Percentiles rank a stretch among this genome's conserved stretches.
These are phyloP conservation scores for Xylaria palmicola DNA, from an alignment of 495 filamentous ascomycete species.

Conservation along the genomic window DNA sequence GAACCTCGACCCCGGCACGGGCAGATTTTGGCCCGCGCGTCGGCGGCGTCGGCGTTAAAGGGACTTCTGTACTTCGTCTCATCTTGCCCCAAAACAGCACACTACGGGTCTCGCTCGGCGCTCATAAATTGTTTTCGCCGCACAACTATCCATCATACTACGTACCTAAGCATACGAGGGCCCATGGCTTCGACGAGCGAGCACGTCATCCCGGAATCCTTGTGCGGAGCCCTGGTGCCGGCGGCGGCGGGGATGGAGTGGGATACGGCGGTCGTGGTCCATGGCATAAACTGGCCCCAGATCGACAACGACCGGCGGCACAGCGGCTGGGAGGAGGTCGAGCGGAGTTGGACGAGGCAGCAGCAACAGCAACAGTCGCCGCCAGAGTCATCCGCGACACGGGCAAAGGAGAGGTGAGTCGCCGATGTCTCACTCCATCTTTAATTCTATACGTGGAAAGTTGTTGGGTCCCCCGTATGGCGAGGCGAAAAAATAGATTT, in stretches of 20 bases:
- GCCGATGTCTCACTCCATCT: too few species aligned
- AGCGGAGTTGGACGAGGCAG: conserved; percentile 19
- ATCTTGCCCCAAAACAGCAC: too few species aligned
- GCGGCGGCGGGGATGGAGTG: conserved; percentile 14
- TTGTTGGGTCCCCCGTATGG: neutral
- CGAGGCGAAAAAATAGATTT: neutral
- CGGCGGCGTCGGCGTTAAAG: neutral
- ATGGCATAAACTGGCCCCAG: conserved; percentile 13
- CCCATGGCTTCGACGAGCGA: neutral
- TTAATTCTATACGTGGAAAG: too few species aligned
- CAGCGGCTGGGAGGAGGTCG: conserved; percentile 30
- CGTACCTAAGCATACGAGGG: neutral
- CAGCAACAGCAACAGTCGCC: neutral
- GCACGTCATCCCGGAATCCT: neutral
- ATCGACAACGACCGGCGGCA: conserved; percentile 23
- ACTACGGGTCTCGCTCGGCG: too few species aligned
- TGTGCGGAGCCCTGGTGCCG: neutral
- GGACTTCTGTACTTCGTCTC: too few species aligned
- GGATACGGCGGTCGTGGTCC: conserved; percentile 23
- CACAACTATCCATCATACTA: too few species aligned
- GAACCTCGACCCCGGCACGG: conserved; percentile 2
- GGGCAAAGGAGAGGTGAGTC: too few species aligned
- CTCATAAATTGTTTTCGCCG: too few species aligned
- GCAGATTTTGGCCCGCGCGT: conserved; percentile 10
- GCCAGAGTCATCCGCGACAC: neutral